These are phyloP conservation scores for Sporothrix luriei DNA, from an alignment of 2,329 filamentous ascomycete species.

Conservation along the genomic window DNA sequence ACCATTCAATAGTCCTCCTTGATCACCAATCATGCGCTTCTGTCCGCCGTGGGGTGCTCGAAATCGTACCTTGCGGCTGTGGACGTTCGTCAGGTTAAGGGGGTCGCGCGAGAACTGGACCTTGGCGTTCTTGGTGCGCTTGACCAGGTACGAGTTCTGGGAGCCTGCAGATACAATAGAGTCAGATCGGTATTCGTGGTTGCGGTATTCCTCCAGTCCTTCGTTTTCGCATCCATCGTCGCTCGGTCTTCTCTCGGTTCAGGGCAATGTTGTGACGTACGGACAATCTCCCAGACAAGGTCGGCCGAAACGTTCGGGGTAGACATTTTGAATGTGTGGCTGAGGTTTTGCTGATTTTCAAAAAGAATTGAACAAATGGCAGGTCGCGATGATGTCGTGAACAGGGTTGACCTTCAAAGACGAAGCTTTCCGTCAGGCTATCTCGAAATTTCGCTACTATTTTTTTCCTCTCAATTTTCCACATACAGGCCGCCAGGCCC, in stretches of 20 bases:
- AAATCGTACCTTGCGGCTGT: slow-evolving; percentile 77
- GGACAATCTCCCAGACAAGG: slow-evolving; percentile 91
- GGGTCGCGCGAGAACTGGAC: slow-evolving; percentile 92
- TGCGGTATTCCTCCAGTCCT: not conserved
- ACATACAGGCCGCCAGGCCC: slow-evolving; percentile 4
- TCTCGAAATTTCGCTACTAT: slow-evolving; percentile 24
- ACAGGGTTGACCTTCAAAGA: slow-evolving; percentile 14
- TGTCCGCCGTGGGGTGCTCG: not conserved
- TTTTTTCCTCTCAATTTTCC: slow-evolving; percentile 35
- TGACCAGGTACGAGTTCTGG: slow-evolving; percentile 90
- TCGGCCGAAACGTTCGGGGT: slow-evolving; percentile 80
- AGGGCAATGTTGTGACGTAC: slow-evolving; percentile 61
- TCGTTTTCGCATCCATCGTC: slow-evolving; percentile 14
- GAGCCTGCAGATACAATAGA: slow-evolving; percentile 59
- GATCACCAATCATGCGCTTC: not conserved
- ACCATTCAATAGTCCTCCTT: not conserved
- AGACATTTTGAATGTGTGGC: slow-evolving; percentile 48
- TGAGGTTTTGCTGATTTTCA: slow-evolving; percentile 23
- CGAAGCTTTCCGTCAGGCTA: slow-evolving; percentile 25
- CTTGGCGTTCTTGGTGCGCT: slow-evolving; percentile 78
- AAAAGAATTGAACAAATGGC: slow-evolving; percentile 19
- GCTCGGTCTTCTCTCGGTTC: not conserved
- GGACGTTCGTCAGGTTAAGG: slow-evolving; percentile 88
- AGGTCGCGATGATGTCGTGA: slow-evolving; percentile 21
- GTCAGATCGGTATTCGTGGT: slow-evolving; percentile 27